Base-by-base conservation (phyloP, 2,329 filamentous ascomycete species). In the Aspergillus sp. region DNA sequence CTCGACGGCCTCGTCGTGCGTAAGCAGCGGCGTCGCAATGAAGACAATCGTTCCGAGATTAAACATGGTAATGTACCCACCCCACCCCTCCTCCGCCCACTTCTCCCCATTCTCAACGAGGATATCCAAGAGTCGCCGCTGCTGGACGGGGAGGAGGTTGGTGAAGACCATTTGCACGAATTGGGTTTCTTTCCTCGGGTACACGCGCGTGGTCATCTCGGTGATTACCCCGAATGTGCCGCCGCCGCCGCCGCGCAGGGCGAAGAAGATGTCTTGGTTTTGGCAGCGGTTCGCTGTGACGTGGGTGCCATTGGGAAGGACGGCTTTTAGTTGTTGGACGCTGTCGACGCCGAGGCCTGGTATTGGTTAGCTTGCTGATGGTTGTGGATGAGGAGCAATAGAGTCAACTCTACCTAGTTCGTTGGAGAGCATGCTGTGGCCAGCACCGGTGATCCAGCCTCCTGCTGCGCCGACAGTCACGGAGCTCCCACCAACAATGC, bases 21-120 rank as follows among this genome's bases (percentile, higher is more conserved):
- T 51, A 8, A 51, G 49, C 49, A 51, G 25, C 13, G 13, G 23
- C 28, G 49, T 31, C 7, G 23, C 30, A 2, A 51, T 51, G n/a
- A 51, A 51, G 6, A 34, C 6, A 5, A 4, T 5, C 4, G 23
- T 31, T 9, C 23, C 49, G 9, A 17, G 28, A 48, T 19, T 41
- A 2, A 41, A 41, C 11, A 5, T 15, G 34, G 11, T 41, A 25
- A 68, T 54, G 49, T 62, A 68, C 9, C 67, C 67, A 9, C 66
- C 66, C 65, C 65, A 69, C 8, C 67, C 67, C 13, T 68, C 64
- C 0, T 51, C 47, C 1, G 66, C 64, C 67, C 67, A 69, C 34
- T 60, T 62, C 9, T 65, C 64, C 8, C 57, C 61, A 31, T 66
- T 65, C 4, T 50, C 57, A 7, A 69, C 64, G 0, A 66, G 25